These are phyloP conservation scores for Penicillium sp. DNA, from an alignment of 2,329 filamentous ascomycete genomes.

Conservation along the genomic window DNA sequence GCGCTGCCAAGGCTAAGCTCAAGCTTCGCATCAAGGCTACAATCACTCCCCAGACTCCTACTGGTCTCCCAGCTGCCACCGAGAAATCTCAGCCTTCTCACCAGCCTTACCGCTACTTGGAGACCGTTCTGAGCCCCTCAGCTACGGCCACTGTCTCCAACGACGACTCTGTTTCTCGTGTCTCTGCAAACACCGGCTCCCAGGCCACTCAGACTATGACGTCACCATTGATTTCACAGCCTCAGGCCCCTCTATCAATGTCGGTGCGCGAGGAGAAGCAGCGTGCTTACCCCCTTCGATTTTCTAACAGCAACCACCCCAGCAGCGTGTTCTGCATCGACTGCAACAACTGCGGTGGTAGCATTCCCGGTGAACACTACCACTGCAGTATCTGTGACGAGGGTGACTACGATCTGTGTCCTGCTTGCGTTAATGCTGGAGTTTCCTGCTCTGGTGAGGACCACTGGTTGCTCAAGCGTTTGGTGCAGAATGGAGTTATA, in stretches of 20 bases:
- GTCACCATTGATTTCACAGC: not conserved
- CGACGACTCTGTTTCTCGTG: constrained; percentile 15
- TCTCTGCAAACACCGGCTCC: not conserved
- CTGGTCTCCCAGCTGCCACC: not conserved
- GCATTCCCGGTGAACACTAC: constrained; percentile 79
- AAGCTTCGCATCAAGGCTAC: constrained; percentile 87
- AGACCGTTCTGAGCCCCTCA: constrained; percentile 37
- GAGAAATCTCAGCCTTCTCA: constrained; percentile 13
- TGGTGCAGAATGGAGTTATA: constrained; percentile 71
- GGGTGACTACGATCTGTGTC: constrained; percentile 92
- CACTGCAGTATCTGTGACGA: constrained; percentile 92
- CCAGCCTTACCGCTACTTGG: constrained; percentile 37
- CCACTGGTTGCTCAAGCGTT: constrained; percentile 95
- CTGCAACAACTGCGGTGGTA: constrained; percentile 83
- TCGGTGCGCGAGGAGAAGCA: constrained; percentile 5
- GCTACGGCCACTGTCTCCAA: constrained; percentile 16
- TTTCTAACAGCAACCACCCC: constrained; percentile 32
- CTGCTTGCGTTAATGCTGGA: constrained; percentile 69
- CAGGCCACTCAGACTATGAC: constrained; percentile 1
- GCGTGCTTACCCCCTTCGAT: constrained; percentile 17
- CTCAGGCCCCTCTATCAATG: not conserved
- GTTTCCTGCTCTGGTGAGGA: constrained; percentile 71
- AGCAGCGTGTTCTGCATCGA: constrained; percentile 70
- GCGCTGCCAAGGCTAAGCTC: constrained; percentile 94
- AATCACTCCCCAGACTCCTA: constrained; percentile 22